Percentiles rank a stretch among this genome's conserved stretches.
phyloP scores from a whole-genome alignment of 139 green algal genomes.

The Chlamydomonas schloesseri region DNA sequence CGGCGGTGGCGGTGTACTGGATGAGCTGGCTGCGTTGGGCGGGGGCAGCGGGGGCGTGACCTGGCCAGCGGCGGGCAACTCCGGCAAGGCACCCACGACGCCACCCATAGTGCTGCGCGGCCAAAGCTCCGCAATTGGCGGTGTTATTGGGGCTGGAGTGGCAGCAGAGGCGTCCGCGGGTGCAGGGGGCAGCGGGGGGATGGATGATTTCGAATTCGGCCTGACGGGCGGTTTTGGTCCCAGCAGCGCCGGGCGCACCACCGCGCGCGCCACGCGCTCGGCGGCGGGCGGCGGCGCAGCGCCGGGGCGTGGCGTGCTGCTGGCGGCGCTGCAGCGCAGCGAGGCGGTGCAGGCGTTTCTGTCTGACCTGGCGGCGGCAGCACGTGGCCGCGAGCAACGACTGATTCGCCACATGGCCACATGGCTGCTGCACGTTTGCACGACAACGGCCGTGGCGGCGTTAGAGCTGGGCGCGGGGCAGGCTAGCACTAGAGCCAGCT shows the following conservation, averaged over 20 bases:
- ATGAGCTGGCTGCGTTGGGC: not conserved
- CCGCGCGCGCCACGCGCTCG: not conserved
- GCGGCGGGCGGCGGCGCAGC: not conserved
- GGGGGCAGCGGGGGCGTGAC: not conserved
- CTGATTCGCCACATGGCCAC: conserved; percentile 20
- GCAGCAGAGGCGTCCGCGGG: not conserved
- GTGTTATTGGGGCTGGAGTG: not conserved
- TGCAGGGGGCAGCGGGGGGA: not conserved
- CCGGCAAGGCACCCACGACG: too few relatives aligned
- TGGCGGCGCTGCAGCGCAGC: conserved; percentile 11
- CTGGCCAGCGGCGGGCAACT: not conserved
- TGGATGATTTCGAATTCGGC: not conserved
- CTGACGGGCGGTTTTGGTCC: not conserved
- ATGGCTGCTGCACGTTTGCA: conserved; percentile 29
- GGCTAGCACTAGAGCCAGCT: too few relatives aligned
- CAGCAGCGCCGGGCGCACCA: not conserved
- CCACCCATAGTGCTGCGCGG: not conserved
- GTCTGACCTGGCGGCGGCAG: conserved; percentile 6
- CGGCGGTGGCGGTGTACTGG: not conserved
- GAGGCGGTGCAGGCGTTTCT: not conserved
- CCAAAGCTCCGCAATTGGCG: not conserved
- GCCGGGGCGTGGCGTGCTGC: not conserved
- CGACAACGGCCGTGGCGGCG: not conserved
- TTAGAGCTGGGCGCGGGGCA: too few relatives aligned
- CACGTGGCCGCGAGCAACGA: conserved; percentile 7